These are phyloP conservation scores for Cutaneotrichosporon sp. DNA, from an alignment of 1,284 basidiomycete species.

Conservation along the genomic window DNA sequence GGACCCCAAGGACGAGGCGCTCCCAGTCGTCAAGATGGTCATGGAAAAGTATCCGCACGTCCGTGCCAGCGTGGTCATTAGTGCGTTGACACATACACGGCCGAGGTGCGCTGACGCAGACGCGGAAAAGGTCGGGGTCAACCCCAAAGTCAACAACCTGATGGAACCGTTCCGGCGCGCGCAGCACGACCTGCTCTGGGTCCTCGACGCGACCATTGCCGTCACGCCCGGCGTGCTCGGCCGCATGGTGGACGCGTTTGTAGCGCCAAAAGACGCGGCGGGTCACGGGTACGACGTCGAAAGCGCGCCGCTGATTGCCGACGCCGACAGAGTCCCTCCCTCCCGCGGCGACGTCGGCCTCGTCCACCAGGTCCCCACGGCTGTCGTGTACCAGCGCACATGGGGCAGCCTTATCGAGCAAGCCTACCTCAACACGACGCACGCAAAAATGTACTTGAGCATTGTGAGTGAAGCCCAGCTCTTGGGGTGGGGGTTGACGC, in stretches of 20 bases:
- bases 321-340: conserved; percentile 29
- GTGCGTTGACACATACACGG: conserved; percentile 51
- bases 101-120: conserved; percentile 33
- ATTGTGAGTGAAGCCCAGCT: conserved; percentile 52
- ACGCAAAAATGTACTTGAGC: conserved; percentile 98
- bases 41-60: conserved; percentile 66
- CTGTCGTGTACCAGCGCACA: conserved; percentile 60
- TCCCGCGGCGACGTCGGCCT: conserved; percentile 60
- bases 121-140: conserved; percentile 64
- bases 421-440: conserved; percentile 92
- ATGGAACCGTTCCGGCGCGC: conserved; percentile 76
- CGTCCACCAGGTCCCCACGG: conserved; percentile 94
- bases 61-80: conserved; percentile 65
- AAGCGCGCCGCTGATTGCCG: conserved; percentile 25
- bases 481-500: background rate
- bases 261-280: conserved; percentile 9
- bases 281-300: conserved; percentile 25
- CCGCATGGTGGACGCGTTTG: conserved; percentile 69
- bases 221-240: conserved; percentile 74
- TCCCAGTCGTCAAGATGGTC: conserved; percentile 68
- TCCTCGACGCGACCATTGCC: conserved; percentile 88
- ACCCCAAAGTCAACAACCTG: conserved; percentile 98
- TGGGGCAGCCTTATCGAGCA: conserved; percentile 84
- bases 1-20: conserved; percentile 72
- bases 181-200: conserved; percentile 86